phyloP scores from a whole-genome alignment of 169 alveolate genomes.

The Plasmodium sp. region DNA sequence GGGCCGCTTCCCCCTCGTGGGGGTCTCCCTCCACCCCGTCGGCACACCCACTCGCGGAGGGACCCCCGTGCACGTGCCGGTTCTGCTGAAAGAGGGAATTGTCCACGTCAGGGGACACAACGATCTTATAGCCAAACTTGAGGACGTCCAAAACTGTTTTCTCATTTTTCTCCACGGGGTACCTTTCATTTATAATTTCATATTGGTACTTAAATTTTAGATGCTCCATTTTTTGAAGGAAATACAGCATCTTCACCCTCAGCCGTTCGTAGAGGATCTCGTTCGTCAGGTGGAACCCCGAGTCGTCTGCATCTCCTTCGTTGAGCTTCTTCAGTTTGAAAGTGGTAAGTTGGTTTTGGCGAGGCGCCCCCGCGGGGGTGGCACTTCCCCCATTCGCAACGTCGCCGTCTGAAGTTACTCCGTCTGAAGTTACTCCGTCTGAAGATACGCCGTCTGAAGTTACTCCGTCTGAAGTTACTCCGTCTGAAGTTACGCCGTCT shows the following conservation, averaged over 20 bases:
- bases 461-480: not conserved
- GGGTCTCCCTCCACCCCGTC: not conserved
- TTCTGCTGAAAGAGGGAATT: constrained; percentile 34
- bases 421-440: no score
- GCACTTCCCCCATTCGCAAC: not conserved
- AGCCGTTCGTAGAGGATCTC: constrained; percentile 56
- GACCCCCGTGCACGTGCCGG: not conserved
- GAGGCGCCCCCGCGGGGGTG: not conserved
- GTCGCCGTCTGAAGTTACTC: no score
- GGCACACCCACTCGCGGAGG: not conserved
- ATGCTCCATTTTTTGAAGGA: constrained; percentile 41
- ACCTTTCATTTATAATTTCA: constrained; percentile 54
- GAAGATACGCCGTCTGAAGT: no score
- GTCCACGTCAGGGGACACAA: constrained; percentile 53
- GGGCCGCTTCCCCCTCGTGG: not conserved
- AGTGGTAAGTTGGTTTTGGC: constrained; percentile 1
- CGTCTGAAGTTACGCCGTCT: no score
- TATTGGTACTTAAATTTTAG: constrained; percentile 40
- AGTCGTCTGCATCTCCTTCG: constrained; percentile 11
- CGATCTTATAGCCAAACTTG: constrained; percentile 41
- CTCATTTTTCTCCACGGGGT: constrained; percentile 46
- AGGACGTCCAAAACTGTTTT: constrained; percentile 33
- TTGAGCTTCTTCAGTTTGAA: constrained; percentile 5
- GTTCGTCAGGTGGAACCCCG: constrained; percentile 2
- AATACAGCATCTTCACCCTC: constrained; percentile 11